Base-by-base conservation (phyloP, 495 filamentous ascomycete species). In the Aspergillus haitiensis region DNA sequence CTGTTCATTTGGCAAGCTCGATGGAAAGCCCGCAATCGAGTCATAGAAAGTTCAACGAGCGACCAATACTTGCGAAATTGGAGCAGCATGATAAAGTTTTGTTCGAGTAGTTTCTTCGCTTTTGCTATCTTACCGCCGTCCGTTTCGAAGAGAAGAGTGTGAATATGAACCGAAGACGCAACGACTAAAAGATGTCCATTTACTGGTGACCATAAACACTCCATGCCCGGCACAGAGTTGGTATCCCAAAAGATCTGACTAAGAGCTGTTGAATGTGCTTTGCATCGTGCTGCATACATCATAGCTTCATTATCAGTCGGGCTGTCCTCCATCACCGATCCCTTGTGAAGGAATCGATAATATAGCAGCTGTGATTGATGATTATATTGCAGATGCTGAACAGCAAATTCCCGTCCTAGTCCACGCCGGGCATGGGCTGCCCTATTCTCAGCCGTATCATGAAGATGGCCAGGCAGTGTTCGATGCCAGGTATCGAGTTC, bases 241-340 rank as follows among this genome's bases (percentile, higher is more conserved):
- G 55, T 58, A 51, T 58, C 55, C 55, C 55, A 58, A 35, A 58
- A 50, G 6, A 58, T 48, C 21, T 58, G 45, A 36, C 55, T 58
- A 8, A 58, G 16, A 3, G 55, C 55, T 10, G 35, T 40, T 0
- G 47, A 45, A 50, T 58, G 55, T 10, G 35, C 35, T 36, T 40
- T 58, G 35, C 55, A 58, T 7, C 55, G 47, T 7, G 46, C 55
- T 27, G 55, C 55, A 34, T 51, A 58, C 33, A 50, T 36, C 32
- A 27, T 37, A 33, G 46, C 35, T 51, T 58, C 55, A 8, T 39
- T 47, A 40, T 58, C 34, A 11, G 46, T 18, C 12, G 46, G 7
- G 1, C 18, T 18, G 9, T 44, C 55, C 1, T 11, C 16, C 5
- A 18, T 32, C 4, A n/a, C 36, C 0, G 34, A n/a, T 27, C 49